Percentiles rank a stretch among this genome's conserved stretches.
These are phyloP conservation scores for Gossypium ekmanianum DNA, from an alignment of 345 rosid genomes.

Conservation along the genomic window DNA sequence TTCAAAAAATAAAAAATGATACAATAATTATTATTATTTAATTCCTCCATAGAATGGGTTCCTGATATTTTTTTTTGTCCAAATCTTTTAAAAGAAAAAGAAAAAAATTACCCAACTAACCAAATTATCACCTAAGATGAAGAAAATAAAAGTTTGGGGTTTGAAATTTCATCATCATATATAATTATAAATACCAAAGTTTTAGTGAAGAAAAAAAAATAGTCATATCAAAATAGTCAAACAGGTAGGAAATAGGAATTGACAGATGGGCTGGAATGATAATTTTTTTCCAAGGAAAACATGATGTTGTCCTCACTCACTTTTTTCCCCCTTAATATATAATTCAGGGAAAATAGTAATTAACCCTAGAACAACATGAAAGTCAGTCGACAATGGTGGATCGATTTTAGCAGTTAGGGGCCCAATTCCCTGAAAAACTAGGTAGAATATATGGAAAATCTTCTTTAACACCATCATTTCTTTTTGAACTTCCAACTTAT, in stretches of 20 bases:
- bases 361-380: constrained; percentile 10
- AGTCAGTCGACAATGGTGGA: neutral
- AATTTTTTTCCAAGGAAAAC: neutral
- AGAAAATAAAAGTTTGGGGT: neutral
- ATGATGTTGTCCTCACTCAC: constrained; percentile 48
- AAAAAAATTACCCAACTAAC: neutral
- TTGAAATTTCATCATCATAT: neutral
- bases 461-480: no score
- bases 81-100: neutral
- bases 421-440: constrained; percentile 9
- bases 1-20: no score
- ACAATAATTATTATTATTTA: no score
- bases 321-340: neutral
- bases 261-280: constrained; percentile 19
- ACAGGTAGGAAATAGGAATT: constrained; percentile 4
- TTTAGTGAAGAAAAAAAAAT: neutral
- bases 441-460: constrained; percentile 14
- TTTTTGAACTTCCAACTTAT: no score
- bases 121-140: neutral
- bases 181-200: neutral
- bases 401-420: neutral
- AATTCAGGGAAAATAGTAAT: neutral
- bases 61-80: no score
- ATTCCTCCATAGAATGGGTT: no score
- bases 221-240: neutral